Conservation (phyloP, 2,329 filamentous ascomycete genomes). For the Aureobasidium zeae region DNA sequence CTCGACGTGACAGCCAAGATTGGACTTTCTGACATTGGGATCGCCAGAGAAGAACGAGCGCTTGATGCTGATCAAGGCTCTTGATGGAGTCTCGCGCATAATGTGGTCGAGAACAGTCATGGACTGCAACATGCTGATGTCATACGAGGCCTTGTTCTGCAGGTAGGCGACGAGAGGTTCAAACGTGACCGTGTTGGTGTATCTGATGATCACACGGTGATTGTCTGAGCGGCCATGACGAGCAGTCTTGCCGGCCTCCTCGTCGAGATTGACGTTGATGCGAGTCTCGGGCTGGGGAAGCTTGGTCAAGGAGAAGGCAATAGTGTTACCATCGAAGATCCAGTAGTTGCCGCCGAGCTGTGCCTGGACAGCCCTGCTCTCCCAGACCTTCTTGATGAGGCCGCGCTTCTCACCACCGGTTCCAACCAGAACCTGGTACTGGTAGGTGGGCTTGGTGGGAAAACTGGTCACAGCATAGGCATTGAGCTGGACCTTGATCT, state of each 20-base stretch:
- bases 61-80: slow-evolving; percentile 61
- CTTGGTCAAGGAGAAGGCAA: slow-evolving; percentile 62
- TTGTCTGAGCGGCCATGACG: slow-evolving; percentile 33
- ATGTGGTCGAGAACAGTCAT: slow-evolving; percentile 89
- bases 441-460: slow-evolving; percentile 56
- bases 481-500: slow-evolving; percentile 50
- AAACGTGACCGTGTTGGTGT: slow-evolving; percentile 58
- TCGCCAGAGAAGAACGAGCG: slow-evolving; percentile 68
- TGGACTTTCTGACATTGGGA: slow-evolving; percentile 31
- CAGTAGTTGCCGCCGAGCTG: slow-evolving; percentile 49
- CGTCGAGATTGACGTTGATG: slow-evolving; percentile 59
- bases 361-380: slow-evolving; percentile 50
- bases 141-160: slow-evolving; percentile 48
- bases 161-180: slow-evolving; percentile 58
- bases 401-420: slow-evolving; percentile 54
- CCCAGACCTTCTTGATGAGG: slow-evolving; percentile 69
- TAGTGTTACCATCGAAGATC: slow-evolving; percentile 73
- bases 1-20: slow-evolving; percentile 60
- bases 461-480: slow-evolving; percentile 59
- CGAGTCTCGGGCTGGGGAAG: slow-evolving; percentile 31
- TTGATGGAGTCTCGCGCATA: slow-evolving; percentile 67
- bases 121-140: slow-evolving; percentile 62
- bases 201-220: slow-evolving; percentile 54
- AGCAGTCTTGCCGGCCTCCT: slow-evolving; percentile 41
- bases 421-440: slow-evolving; percentile 68